Evolutionary conservation across 257 asterid genomes (phyloP).

Genomic region (Nicotiana tabacum): DNA sequence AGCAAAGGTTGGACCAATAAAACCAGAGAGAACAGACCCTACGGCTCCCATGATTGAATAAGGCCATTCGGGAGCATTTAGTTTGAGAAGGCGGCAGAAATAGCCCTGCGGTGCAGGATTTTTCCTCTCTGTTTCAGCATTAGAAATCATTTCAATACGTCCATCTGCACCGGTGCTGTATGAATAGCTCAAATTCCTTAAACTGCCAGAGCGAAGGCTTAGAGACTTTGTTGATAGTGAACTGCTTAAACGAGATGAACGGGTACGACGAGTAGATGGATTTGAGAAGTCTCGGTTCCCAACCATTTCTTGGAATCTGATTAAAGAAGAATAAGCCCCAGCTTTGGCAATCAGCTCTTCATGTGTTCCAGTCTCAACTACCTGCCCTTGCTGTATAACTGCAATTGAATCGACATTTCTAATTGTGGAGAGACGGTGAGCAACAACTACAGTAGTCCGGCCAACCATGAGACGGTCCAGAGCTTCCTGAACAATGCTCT

Average conservation of each 20-base stretch:
- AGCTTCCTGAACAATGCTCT: conserved; percentile 91
- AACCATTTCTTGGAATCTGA: conserved; percentile 85
- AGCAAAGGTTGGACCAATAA: conserved; percentile 90
- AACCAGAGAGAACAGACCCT: conserved; percentile 91
- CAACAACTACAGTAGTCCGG: conserved; percentile 86
- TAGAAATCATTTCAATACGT: conserved; percentile 92
- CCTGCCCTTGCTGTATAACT: conserved; percentile 91
- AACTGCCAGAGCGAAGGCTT: conserved; percentile 95
- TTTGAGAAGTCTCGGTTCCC: conserved; percentile 79
- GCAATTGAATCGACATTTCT: conserved; percentile 87
- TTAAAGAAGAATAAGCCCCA: conserved; percentile 81
- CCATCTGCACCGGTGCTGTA: conserved; percentile 99
- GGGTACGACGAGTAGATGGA: conserved; percentile 81
- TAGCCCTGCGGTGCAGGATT: conserved; percentile 85
- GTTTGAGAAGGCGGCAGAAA: conserved; percentile 73
- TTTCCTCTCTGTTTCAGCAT: conserved; percentile 81
- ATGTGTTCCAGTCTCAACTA: conserved; percentile 91
- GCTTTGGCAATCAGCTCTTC: conserved; percentile 83
- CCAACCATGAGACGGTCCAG: conserved; percentile 90
- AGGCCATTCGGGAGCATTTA: conserved; percentile 98
- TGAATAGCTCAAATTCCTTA: conserved; percentile 79
- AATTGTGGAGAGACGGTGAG: conserved; percentile 91
- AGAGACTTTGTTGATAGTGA: conserved; percentile 89
- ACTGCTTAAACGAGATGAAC: conserved; percentile 84
- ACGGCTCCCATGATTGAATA: conserved; percentile 89